Base-by-base conservation (phyloP, 2,329 filamentous ascomycete genomes). In the Triangularia verruculosa region DNA sequence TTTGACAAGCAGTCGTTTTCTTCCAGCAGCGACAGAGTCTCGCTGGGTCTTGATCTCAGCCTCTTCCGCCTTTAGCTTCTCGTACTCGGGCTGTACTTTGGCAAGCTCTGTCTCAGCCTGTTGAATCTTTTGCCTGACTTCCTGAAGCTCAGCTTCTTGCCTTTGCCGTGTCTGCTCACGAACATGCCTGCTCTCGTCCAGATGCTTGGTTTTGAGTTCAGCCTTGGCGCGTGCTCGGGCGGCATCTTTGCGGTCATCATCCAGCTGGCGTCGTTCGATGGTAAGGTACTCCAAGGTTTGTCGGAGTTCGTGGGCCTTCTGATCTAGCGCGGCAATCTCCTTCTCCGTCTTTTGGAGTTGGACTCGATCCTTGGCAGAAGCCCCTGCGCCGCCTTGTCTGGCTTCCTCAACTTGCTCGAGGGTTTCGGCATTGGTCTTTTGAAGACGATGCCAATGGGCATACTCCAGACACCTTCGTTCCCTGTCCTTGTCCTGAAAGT, bases 401-500 rank as follows among this genome's bases (percentile, higher is more conserved):
- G 88, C 86, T 63, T 89, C 89, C 69, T 98, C 94, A 47, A 99
- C 87, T 62, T 89, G 88, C 61, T 95, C 91, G 17, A 99, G 83
- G 2, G 90, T 87, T 53, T 87, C 86, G 64, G 90, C 83, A 34
- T 97, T 87, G 22, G 90, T 89, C 17, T 89, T 85, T 74, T 98
- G 93, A 72, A 97, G 92, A 66, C 92, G 89, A 70, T 95, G 89
- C 76, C 97, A 93, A 71, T 97, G 93, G 0, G 93, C 95, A 74
- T 98, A 98, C 76, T 98, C 92, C 54, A 99, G 82, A 74, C 93
- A 97, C 68, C 93, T 85, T 64, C 93, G 87, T 76, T 99, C 93
- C 63, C 91, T 88, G 71, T 99, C 95, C 75, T 96, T 97, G 65
- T 97, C 93, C 76, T 98, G 95, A 74, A 93, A 99, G 7, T 89